Conservation (phyloP, 306 rosid genomes). For the Rosa multiflora region DNA sequence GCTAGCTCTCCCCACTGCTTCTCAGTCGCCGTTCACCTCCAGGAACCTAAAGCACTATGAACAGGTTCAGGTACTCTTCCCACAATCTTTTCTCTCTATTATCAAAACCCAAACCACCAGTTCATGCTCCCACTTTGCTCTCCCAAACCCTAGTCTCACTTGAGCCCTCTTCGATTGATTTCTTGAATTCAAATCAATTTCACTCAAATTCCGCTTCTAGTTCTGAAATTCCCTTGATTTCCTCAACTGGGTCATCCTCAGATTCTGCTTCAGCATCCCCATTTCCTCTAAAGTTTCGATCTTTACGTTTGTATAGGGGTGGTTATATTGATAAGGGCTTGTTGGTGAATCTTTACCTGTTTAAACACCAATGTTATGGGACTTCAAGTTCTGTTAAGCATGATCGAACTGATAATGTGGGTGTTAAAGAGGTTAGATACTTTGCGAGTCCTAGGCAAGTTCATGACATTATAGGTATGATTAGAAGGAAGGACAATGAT, state of each 20-base stretch:
- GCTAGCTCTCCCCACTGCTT: not conserved
- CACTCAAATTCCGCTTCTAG: conserved; percentile 15
- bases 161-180: not conserved
- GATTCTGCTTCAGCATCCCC: conserved; percentile 15
- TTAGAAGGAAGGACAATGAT: conserved; percentile 42
- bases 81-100: conserved; percentile 19
- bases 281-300: conserved; percentile 19
- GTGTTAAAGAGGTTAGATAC: conserved; percentile 13
- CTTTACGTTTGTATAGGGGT: conserved; percentile 5
- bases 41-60: conserved; percentile 4
- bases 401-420: not conserved
- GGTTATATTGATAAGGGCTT: not conserved
- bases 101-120: conserved; percentile 10
- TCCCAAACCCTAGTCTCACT: conserved; percentile 24
- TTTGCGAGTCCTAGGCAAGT: conserved; percentile 33
- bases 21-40: conserved; percentile 3
- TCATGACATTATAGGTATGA: conserved; percentile 42
- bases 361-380: conserved; percentile 8
- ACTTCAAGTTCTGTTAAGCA: conserved; percentile 2
- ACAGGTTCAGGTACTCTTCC: conserved; percentile 42
- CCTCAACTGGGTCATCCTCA: conserved; percentile 30
- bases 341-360: conserved; percentile 2
- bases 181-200: conserved; percentile 11
- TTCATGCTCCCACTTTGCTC: conserved; percentile 4
- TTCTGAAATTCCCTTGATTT: conserved; percentile 19